These are phyloP conservation scores for Tetragonia tetragonoides DNA, from an alignment of 148 eudicot species.

Conservation along the genomic window DNA sequence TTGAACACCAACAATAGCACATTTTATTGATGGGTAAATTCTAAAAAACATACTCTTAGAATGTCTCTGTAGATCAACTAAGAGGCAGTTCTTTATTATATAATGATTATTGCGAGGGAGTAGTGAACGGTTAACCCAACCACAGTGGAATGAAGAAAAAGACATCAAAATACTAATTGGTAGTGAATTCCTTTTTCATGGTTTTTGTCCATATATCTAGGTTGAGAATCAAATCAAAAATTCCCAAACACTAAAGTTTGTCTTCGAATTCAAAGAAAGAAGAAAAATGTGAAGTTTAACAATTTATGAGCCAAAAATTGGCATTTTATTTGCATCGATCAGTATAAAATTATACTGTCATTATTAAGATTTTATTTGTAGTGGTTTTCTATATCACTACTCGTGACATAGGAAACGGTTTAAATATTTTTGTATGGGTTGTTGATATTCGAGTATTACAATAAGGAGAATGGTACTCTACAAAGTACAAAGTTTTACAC, in stretches of 20 bases:
- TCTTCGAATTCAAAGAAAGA: neutral
- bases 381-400: no score
- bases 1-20: no score
- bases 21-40: no score
- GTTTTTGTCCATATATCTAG: neutral
- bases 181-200: neutral
- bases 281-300: neutral
- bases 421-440: neutral
- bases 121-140: neutral
- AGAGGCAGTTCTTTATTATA: neutral
- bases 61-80: neutral
- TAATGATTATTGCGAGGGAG: neutral
- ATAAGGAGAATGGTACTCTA: no score
- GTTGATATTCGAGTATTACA: neutral
- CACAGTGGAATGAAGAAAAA: neutral
- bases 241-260: constrained; percentile 12
- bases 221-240: constrained; percentile 7
- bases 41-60: no score
- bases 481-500: no score
- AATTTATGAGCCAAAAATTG: neutral
- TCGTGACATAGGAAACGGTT: no score
- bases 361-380: no score
- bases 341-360: neutral
- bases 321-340: neutral
- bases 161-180: neutral